phyloP scores from a whole-genome alignment of 2,329 filamentous ascomycete species.

The Gnomoniopsis sp. region DNA sequence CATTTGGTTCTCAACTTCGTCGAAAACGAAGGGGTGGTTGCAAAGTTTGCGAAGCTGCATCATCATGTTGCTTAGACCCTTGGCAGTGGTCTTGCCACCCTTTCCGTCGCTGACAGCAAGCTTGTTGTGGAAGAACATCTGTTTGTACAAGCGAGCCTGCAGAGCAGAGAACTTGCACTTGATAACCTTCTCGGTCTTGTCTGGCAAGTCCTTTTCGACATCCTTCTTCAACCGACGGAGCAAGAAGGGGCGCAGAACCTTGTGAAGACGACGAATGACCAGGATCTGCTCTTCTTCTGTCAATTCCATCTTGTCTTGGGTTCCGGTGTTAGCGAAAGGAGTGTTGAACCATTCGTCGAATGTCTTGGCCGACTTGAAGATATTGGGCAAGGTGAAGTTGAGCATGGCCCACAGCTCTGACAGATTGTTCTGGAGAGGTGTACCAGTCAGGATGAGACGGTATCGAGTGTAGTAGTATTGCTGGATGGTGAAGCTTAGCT shows the following conservation, averaged over 20 bases:
- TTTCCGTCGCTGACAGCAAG: constrained; percentile 93
- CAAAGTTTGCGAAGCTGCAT: constrained; percentile 99
- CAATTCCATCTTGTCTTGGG: constrained; percentile 97
- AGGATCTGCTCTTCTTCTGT: constrained; percentile 99
- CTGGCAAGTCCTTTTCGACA: constrained; percentile 96
- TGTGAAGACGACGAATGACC: constrained; percentile 96
- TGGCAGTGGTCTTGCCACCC: constrained; percentile 89
- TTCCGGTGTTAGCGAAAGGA: constrained; percentile 95
- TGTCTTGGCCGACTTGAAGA: constrained; percentile 98
- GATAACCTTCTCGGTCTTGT: constrained; percentile 99
- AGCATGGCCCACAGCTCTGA: constrained; percentile 96
- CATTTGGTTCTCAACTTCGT: constrained; percentile 97
- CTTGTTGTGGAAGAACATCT: constrained; percentile 94
- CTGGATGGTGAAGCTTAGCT: constrained; percentile 90
- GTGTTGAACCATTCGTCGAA: constrained; percentile 99
- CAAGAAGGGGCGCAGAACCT: constrained; percentile 94
- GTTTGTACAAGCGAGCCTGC: constrained; percentile 92
- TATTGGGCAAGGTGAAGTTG: constrained; percentile 96
- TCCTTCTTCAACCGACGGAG: constrained; percentile 94
- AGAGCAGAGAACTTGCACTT: constrained; percentile 98
- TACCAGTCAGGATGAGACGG: constrained; percentile 95
- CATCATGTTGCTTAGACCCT: constrained; percentile 98
- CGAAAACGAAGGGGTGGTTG: constrained; percentile 98
- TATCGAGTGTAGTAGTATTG: constrained; percentile 94
- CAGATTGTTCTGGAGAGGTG: constrained; percentile 94